Base-by-base conservation (phyloP, 345 rosid species). In the Acer negundo region DNA sequence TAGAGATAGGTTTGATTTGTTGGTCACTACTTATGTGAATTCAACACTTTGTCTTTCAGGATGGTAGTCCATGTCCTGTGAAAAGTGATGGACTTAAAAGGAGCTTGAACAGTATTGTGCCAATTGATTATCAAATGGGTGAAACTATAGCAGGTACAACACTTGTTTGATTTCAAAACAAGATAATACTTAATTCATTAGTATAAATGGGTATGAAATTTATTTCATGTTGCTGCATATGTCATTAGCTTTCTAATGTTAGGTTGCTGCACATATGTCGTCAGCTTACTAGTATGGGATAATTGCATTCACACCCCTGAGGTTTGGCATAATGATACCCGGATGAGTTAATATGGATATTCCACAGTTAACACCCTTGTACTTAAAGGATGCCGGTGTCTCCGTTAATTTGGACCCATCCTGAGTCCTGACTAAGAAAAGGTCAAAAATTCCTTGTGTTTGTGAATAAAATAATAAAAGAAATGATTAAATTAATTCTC, bases 61-160 rank as follows among this genome's bases (percentile, higher is more conserved):
- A 94, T 81, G 92, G 94, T 58, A 82, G 86, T 38, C 87, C 83
- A 47, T 87, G 89, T 80, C 87, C 91, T 31, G 81, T 83, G 46
- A 91, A 91, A 87, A 86, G 86, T 11, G 99, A 96, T 49, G 99
- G 94, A 79, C 90, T 88, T n/a, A 92, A 91, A 83, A 88, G 97
- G 83, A 93, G 90, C 85, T 85, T 92, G 84, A 94, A 87, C 69
- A 92, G 92, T 78, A 89, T 92, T 77, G 98, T 91, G 78, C 79
- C 97, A 59, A 78, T 90, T 51, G 93, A 89, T 83, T 92, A 86
- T 87, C 98, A 90, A 78, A 92, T 91, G 95, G 81, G 75, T 81
- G 98, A 92, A 83, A 84, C 89, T 75, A 77, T 94, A 63, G 75
- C 84, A 74, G 97, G 99, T 92, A 86, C 67, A 72, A 44, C 58